phyloP scores from a whole-genome alignment of 345 rosid species.

The Lagerstroemia speciosa region DNA sequence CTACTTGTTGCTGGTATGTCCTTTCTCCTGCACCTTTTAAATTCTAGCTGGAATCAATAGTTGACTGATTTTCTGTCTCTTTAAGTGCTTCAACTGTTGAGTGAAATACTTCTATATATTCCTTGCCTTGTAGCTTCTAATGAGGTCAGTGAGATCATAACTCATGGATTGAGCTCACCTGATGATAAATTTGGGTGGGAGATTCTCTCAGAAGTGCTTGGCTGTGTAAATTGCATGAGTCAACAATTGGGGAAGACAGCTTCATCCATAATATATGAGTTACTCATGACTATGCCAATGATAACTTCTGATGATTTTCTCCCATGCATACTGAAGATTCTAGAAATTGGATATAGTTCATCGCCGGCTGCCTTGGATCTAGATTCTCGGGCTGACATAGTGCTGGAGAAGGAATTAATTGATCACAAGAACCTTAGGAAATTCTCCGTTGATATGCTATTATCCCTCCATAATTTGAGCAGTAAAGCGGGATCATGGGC shows the following conservation, averaged over 20 bases:
- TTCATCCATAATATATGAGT: constrained; percentile 71
- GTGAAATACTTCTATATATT: constrained; percentile 5
- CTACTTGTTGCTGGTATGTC: constrained; percentile 56
- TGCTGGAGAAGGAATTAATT: constrained; percentile 51
- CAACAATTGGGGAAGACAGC: constrained; percentile 75
- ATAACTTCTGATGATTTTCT: constrained; percentile 68
- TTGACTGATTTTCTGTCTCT: neutral
- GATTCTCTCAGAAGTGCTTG: constrained; percentile 56
- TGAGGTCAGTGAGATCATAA: constrained; percentile 32
- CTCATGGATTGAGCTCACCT: constrained; percentile 32
- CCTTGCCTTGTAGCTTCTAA: constrained; percentile 38
- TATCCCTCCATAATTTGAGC: constrained; percentile 51
- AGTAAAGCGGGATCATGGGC: constrained; percentile 71
- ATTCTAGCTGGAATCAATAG: neutral
- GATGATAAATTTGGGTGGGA: constrained; percentile 37
- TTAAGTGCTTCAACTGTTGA: neutral
- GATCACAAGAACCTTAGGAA: constrained; percentile 67
- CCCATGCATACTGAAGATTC: constrained; percentile 63
- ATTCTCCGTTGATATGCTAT: constrained; percentile 67
- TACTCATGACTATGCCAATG: constrained; percentile 40
- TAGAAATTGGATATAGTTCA: constrained; percentile 65
- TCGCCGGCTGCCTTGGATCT: constrained; percentile 29
- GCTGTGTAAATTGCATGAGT: constrained; percentile 50
- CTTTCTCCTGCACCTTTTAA: neutral
- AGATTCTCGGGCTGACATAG: constrained; percentile 51